These are phyloP conservation scores for Neoascochyta sp. DNA, from an alignment of 2,329 filamentous ascomycete species.

Conservation along the genomic window DNA sequence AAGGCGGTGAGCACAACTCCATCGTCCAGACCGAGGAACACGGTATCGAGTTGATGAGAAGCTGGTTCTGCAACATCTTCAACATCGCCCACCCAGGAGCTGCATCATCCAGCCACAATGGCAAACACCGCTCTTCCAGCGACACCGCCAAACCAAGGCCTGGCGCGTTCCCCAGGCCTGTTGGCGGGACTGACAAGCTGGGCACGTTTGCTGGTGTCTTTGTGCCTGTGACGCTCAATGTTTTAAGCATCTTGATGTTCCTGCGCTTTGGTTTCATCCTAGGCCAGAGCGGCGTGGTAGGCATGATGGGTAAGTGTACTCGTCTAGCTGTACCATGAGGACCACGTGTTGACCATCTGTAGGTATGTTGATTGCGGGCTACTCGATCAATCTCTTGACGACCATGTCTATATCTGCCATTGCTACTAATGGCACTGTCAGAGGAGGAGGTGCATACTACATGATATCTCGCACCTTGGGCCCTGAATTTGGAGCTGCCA, in stretches of 20 bases:
- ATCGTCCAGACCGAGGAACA: conserved; percentile 16
- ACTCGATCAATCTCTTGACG: conserved; percentile 77
- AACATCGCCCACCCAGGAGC: conserved; percentile 11
- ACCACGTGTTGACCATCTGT: conserved; percentile 10
- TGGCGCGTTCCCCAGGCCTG: conserved; percentile 40
- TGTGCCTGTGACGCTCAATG: conserved; percentile 84
- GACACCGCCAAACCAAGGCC: conserved; percentile 30
- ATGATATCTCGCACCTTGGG: conserved; percentile 81
- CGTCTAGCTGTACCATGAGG: conserved; percentile 4
- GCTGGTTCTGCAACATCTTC: conserved; percentile 25
- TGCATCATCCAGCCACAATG: conserved; percentile 7
- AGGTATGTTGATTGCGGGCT: conserved; percentile 73
- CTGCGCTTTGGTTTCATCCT: conserved; percentile 81
- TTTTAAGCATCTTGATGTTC: conserved; percentile 89
- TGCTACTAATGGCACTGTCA: conserved; percentile 83
- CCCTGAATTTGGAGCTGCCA: conserved; percentile 84
- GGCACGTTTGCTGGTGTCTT: conserved; percentile 67
- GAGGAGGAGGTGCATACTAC: conserved; percentile 84
- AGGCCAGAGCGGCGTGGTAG: conserved; percentile 73
- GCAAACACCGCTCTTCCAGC: conserved; percentile 21
- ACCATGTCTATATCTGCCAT: conserved; percentile 84
- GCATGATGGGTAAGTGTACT: conserved; percentile 66
- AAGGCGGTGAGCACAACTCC: conserved; percentile 2
- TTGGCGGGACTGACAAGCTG: conserved; percentile 57
- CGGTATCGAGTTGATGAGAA: conserved; percentile 16